phyloP scores from a whole-genome alignment of 805 yeast species.

The Saccharomycopsis sp. region DNA sequence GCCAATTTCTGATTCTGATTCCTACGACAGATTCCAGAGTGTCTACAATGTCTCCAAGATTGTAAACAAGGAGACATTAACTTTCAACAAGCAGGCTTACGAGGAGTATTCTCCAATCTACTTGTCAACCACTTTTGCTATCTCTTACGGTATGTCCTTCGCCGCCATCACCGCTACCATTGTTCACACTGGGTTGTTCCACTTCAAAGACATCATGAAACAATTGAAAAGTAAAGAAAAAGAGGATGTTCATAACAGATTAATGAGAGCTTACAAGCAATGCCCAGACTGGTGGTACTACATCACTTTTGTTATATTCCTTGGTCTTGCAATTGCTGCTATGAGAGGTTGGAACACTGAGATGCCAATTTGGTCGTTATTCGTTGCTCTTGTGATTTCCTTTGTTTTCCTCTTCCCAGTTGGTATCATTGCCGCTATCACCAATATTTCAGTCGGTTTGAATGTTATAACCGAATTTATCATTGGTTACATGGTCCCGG shows the following conservation, averaged over 20 bases:
- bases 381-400: conserved; percentile 50
- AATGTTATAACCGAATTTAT: conserved; percentile 59
- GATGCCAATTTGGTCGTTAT: conserved; percentile 53
- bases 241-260: conserved; percentile 47
- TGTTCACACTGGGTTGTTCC: conserved; percentile 50
- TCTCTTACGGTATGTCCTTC: conserved; percentile 56
- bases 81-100: conserved; percentile 43
- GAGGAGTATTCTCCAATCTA: conserved; percentile 57
- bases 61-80: conserved; percentile 35
- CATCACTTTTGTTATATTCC: conserved; percentile 37
- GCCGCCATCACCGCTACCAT: conserved; percentile 60
- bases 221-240: conserved; percentile 35
- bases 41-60: conserved; percentile 45
- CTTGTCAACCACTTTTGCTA: conserved; percentile 48
- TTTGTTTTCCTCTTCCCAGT: conserved; percentile 53
- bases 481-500: conserved; percentile 60
- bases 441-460: conserved; percentile 53
- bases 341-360: conserved; percentile 35
- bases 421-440: conserved; percentile 54
- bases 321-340: conserved; percentile 38
- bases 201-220: conserved; percentile 46
- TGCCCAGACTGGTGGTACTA: conserved; percentile 63
- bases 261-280: conserved; percentile 51
- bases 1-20: conserved; percentile 46
- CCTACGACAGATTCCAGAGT: conserved; percentile 46